Evolutionary conservation across 768 basidiomycete genomes (phyloP).

Genomic region (Mycena venus): DNA sequence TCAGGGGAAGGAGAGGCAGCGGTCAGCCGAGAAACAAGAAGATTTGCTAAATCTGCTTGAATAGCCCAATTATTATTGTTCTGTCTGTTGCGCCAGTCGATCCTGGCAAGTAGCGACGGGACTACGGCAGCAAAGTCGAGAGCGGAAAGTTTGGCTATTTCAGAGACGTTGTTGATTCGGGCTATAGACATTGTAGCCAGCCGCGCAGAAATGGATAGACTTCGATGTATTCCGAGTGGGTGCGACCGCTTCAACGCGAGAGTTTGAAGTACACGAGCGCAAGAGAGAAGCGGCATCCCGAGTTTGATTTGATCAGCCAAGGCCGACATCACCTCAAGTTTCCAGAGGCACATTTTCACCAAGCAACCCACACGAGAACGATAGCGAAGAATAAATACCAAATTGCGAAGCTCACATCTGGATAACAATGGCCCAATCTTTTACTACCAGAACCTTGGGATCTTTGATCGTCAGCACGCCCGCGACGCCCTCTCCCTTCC

Average conservation of each 20-base stretch:
- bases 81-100: neutral
- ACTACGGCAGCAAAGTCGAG: neutral
- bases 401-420: conserved; percentile 34
- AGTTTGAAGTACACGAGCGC: too few species aligned
- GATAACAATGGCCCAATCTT: conserved; percentile 74
- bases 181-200: too few species aligned
- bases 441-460: conserved; percentile 68
- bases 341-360: too few species aligned
- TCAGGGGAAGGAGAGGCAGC: neutral
- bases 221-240: too few species aligned
- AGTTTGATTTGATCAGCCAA: too few species aligned
- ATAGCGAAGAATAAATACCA: conserved; percentile 18
- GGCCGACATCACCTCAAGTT: too few species aligned
- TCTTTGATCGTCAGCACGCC: conserved; percentile 84
- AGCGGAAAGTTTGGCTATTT: neutral
- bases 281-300: too few species aligned
- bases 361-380: too few species aligned
- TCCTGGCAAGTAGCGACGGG: neutral
- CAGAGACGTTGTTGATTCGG: neutral
- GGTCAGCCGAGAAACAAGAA: neutral
- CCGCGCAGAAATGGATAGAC: too few species aligned
- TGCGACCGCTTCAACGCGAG: too few species aligned
- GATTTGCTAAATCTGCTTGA: neutral
- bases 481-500: conserved; percentile 73
- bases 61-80: too few species aligned